A percentile compares a stretch with the other conserved stretches of the same genome.
Conservation (phyloP, 352 stramenopile genomes). For the Phytophthora agathidicida region DNA sequence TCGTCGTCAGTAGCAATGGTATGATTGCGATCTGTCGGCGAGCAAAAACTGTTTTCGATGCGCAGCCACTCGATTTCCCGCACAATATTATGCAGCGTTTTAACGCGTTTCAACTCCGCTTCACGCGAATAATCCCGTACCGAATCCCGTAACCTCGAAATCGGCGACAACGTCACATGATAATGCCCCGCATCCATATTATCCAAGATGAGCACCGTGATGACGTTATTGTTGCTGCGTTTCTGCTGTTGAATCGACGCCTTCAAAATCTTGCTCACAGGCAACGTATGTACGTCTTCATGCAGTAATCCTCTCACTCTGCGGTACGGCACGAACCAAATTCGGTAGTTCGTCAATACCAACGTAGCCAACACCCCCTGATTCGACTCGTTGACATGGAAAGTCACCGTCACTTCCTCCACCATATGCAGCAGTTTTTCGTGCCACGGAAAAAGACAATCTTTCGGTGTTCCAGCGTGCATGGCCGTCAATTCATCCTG, state of each 20-base stretch:
- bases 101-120: slow-evolving; percentile 80
- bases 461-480: slow-evolving; percentile 67
- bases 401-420: slow-evolving; percentile 88
- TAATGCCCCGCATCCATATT: slow-evolving; percentile 90
- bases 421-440: slow-evolving; percentile 87
- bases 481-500: slow-evolving; percentile 73
- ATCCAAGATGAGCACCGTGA: slow-evolving; percentile 79
- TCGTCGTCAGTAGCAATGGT: slow-evolving; percentile 52
- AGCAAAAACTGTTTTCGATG: slow-evolving; percentile 86
- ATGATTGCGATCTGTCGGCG: slow-evolving; percentile 77
- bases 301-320: slow-evolving; percentile 75
- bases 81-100: slow-evolving; percentile 80
- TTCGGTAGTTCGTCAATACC: slow-evolving; percentile 83
- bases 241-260: slow-evolving; percentile 82
- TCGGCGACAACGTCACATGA: slow-evolving; percentile 83
- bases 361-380: slow-evolving; percentile 82
- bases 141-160: slow-evolving; percentile 70
- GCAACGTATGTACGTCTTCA: slow-evolving; percentile 86
- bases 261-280: slow-evolving; percentile 80
- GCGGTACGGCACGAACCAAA: slow-evolving; percentile 87
- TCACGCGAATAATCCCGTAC: slow-evolving; percentile 74
- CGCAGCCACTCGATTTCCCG: slow-evolving; percentile 85
- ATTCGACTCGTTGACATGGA: slow-evolving; percentile 88
- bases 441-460: slow-evolving; percentile 83
- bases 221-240: slow-evolving; percentile 78